Base-by-base conservation (phyloP, 345 rosid species). In the Boechera divaricarpa region DNA sequence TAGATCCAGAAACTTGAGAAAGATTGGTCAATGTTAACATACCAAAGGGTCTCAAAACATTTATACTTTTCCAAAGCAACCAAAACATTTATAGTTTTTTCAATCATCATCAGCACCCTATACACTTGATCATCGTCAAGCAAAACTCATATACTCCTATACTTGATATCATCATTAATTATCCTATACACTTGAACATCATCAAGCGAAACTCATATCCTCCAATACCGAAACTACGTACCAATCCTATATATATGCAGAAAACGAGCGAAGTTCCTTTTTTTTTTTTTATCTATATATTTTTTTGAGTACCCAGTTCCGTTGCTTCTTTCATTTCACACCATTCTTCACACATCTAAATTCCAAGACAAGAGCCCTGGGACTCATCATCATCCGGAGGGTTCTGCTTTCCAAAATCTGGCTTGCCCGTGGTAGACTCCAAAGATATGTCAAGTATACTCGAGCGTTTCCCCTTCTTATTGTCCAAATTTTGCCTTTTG, bases 361-460 rank as follows among this genome's bases (percentile, higher is more conserved):
- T 0, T 45, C 51, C 8, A 45, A 6, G 15, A 45, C 7, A 45
- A 45, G 51, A 15, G 3, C 51, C 18, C 2, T 2, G 51, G 18
- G 51, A 45, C 51, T 12, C n/a, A 42, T 45, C 51, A 15, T 45
- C 51, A 45, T 15, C 7, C 8, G 51, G 51, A 45, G 51, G 51
- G 51, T 45, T 45, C 18, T 45, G 51, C 6, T 13, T 15, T 11
- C 49, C 49, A 45, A 5, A 45, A 13, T 45, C 18, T 45, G 18
- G 16, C 18, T 45, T 5, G 51, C 51, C 7, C 7, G 4, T 15
- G 51, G 7, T 45, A 45, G 49, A 45, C 18, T 45, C 86, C 0
- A 80, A 71, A 69, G 89, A 81, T 48, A 85, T 87, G 79, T 88
- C 96, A 28, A 86, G 87, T 42, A 90, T 90, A 79, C 92, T 90